Evolutionary conservation across 2,329 filamentous ascomycete species (phyloP), one percentile per base, ranked within the genome.

Genomic region (Fusarium nygamai): DNA sequence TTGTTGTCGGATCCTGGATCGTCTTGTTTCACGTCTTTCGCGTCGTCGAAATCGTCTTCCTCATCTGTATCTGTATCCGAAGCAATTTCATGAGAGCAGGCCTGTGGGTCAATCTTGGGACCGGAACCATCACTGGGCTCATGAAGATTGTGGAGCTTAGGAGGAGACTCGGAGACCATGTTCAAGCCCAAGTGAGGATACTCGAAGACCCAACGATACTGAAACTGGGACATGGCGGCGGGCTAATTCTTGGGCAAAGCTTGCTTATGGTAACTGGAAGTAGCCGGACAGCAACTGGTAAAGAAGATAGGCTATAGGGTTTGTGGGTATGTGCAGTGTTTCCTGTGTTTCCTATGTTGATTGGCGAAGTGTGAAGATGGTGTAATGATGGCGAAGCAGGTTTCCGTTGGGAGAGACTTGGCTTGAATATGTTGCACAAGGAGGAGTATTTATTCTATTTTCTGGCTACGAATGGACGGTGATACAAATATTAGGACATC

Each of bases 111-210:
- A 8, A 31, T 41, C 27, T 47, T 46, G 31, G 20, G 53, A 31
- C 24, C 33, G 33, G 50, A 48, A 48, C 44, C 43, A 16, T 36
- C n/a, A 13, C 24, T 38, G 47, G 38, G 34, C 10, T 57, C 17
- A 47, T 9, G 22, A 16, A 29, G 10, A 31, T 16, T 24, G 36
- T 38, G 19, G 20, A 43, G 39, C 12, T 10, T 41, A 9, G 59
- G 50, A 29, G 67, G 60, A 34, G 48, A 54, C 31, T 50, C 27
- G 10, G 72, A 62, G 10, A 72, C 58, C 39, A 69, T 41, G 16
- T 51, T 33, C 7, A 10, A n/a, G 24, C 48, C 57, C 19, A 60
- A 20, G 5, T 51, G 29, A 36, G 68, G 60, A 19, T 53, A 58
- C 44, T 72, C 53, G 11, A 74, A 66, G 47, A 69, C 11, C n/a